Evolutionary conservation across 352 stramenopile species (phyloP), one percentile per base, ranked within the genome.

Genomic region (Phytopythium chamaehyphon): DNA sequence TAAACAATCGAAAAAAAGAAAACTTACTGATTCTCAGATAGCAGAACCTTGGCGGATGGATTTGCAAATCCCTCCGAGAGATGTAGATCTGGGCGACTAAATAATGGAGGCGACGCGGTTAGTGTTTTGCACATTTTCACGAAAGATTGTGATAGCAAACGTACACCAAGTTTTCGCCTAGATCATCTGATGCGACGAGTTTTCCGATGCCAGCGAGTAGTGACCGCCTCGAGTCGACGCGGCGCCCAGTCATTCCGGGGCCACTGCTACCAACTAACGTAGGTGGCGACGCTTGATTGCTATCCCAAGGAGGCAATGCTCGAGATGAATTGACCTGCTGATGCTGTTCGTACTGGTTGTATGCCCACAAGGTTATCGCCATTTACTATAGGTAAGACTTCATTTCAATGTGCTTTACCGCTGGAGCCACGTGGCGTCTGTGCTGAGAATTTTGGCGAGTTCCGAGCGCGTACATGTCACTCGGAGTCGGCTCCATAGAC

Each of bases 131-230:
- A 73, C 45, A n/a, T 77, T 65, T 36, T 71, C 66, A n/a, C 40
- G 51, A 23, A 73, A n/a, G 28, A 33, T 33, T 33, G 9, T 10
- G 28, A 5, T 16, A 18, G 50, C 6, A 40, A 15, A 33, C 40
- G 73, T 61, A 81, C 71, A 57, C 38, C 11, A 73, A 47, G 15
- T 77, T 66, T 36, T 72, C 66, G n/a, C 40, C 54, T 21, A 74
- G 33, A 28, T 84, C 66, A 52, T 87, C 67, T 5, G 71, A 62
- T 15, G 82, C 75, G n/a, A 92, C 73, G 6, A 84, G 57, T 18
- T 90, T 87, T 14, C 78, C 78, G 23, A 92, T 90, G 0, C 79
- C 82, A 12, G 79, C 79, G 15, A 92, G 79, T n/a, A 92, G 54
- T 4, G 78, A 92, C 35, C 69, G 67, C 12, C 72, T 73, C 1